These are phyloP conservation scores for Podila horticola DNA, from an alignment of 192 early-diverging fungal genomes.

Conservation along the genomic window DNA sequence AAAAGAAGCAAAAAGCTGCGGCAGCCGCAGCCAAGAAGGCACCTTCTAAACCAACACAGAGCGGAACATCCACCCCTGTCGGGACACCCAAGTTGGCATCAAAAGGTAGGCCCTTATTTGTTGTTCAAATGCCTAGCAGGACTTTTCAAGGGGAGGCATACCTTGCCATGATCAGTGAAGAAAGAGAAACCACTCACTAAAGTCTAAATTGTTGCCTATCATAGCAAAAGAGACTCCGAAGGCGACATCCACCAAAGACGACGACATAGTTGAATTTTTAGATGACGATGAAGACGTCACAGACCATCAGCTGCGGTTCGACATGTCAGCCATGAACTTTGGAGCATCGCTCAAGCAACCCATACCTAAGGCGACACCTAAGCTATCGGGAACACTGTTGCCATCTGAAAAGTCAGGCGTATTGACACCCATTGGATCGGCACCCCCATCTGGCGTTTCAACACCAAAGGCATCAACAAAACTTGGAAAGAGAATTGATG, in stretches of 20 bases:
- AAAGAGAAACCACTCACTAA: too few species aligned
- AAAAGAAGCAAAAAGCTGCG: conserved; percentile 33
- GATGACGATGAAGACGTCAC: conserved; percentile 35
- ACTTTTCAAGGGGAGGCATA: neutral
- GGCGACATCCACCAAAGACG: conserved; percentile 2
- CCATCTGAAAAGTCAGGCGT: conserved; percentile 12
- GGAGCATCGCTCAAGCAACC: conserved; percentile 13
- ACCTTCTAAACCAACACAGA: conserved; percentile 18
- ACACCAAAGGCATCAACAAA: conserved; percentile 52
- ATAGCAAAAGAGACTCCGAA: neutral
- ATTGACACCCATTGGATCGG: conserved; percentile 27
- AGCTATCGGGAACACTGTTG: conserved; percentile 3
- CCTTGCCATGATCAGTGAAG: too few species aligned
- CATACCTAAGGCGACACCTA: conserved; percentile 10
- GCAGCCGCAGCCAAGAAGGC: conserved; percentile 28
- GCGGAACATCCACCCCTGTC: conserved; percentile 31
- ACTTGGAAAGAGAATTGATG: conserved; percentile 71
- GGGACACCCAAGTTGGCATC: conserved; percentile 14
- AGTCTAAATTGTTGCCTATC: neutral
- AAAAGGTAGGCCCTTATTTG: conserved; percentile 12
- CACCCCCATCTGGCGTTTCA: conserved; percentile 35
- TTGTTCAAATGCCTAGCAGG: too few species aligned
- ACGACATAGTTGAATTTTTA: conserved; percentile 49
- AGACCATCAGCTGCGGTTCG: conserved; percentile 38
- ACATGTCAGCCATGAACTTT: conserved; percentile 55